These are phyloP conservation scores for Galerina marginata DNA, from an alignment of 768 basidiomycete genomes.

Conservation along the genomic window DNA sequence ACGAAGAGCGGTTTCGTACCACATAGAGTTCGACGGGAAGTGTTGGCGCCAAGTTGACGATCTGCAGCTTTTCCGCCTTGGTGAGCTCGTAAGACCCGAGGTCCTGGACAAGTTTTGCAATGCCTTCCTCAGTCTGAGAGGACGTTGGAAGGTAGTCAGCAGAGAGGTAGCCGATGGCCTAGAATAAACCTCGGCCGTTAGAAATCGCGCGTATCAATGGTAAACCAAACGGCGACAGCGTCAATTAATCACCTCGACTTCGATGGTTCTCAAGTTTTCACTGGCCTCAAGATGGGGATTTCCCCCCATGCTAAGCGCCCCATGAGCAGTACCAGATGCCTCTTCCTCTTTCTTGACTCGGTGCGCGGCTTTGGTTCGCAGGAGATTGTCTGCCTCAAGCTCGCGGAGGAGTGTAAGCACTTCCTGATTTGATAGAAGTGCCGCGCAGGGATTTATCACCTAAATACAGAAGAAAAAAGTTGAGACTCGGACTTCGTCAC, in stretches of 20 bases:
- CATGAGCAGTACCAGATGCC: constrained; percentile 34
- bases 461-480: constrained; percentile 28
- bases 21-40: constrained; percentile 87
- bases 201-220: not conserved
- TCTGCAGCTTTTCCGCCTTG: constrained; percentile 90
- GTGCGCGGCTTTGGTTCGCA: constrained; percentile 69
- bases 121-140: constrained; percentile 66
- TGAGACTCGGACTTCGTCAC: not conserved
- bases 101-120: constrained; percentile 67
- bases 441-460: constrained; percentile 73
- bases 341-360: constrained; percentile 84
- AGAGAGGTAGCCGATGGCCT: constrained; percentile 89
- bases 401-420: constrained; percentile 79
- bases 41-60: constrained; percentile 89
- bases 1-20: constrained; percentile 51
- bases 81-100: constrained; percentile 78
- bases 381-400: constrained; percentile 75
- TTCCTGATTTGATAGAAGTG: constrained; percentile 90
- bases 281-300: constrained; percentile 54
- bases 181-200: constrained; percentile 9
- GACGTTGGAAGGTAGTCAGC: constrained; percentile 73
- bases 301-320: constrained; percentile 11
- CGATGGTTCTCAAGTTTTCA: constrained; percentile 84
- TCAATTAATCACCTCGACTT: constrained; percentile 69
- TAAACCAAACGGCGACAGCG: not conserved